Evolutionary conservation across 352 stramenopile genomes (phyloP), one percentile per base, ranked within the genome.

Genomic region (Phytopythium kandeliae): DNA sequence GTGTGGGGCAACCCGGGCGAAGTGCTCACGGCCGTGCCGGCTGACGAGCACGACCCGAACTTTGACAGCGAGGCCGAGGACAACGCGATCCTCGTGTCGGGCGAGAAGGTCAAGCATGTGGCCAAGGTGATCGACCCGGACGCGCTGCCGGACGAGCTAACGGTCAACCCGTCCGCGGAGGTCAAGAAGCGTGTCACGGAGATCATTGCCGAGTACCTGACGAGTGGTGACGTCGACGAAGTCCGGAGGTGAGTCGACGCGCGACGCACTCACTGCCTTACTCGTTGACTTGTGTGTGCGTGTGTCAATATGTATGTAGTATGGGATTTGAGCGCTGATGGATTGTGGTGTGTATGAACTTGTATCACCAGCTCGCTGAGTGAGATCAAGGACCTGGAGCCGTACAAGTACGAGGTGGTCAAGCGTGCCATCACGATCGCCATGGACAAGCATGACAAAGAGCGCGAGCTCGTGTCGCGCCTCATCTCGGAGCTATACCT

Each of bases 401-500:
- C 74, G 43, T 97, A 91, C 62, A 79, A 86, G 48, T 97, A 96
- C 59, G 85, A 97, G 56, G 66, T 98, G 37, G 91, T 99, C 30
- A 98, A 98, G 67, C 80, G 93, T 33, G 89, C 85, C 7, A 95
- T 99, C 56, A 97, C 86, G 33, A 95, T 98, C 63, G 85, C 92
- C 19, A 88, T 99, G 69, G 97, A 99, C 74, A 89, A 92, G 49
- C 74, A 90, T 56, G 85, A 96, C 57, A 83, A 92, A 46, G 92
- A 98, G 59, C 78, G 92, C 50, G 96, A 98, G 56, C 60, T 97
- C 11, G 77, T 96, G 25, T 97, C 88, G 30, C 76, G 92, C 24
- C 62, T 98, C 26, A 79, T 99, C 48, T 97, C 92, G 26, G 85
- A 90, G 55, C 67, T 98, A 38, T 97, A 98, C 63, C 78, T 97